Evolutionary conservation across 208 protist genomes (phyloP), one percentile per base, ranked within the genome.

Genomic region (Leishmania tarentolae): DNA sequence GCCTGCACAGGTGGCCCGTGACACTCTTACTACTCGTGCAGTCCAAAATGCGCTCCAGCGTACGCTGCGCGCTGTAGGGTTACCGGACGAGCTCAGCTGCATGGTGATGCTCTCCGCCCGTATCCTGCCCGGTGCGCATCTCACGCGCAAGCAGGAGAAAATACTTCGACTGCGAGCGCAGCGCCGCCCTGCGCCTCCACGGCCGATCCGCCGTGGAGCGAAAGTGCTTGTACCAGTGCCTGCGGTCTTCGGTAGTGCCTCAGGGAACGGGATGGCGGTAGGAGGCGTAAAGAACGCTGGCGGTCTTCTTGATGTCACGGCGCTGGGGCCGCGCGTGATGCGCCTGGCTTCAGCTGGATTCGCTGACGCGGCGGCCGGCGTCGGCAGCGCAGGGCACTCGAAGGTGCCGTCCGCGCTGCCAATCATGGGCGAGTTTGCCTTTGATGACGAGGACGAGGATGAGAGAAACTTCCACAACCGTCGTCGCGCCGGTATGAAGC

Each of bases 131-230:
- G 71, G 78, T 15, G 57, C 70, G 28, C 73, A 50, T 28, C 78
- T 76, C 7, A 77, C 74, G 1, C 79, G 79, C 73, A 85, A 85
- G 74, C 47, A 83, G 42, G 76, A 82, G 66, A 87, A 79, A 78
- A 73, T 76, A 73, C 84, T 94, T 73, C 73, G 90, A 2, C 83
- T 95, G 61, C 90, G 91, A 15, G 52, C 79, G 44, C 82, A 83
- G 40, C 88, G 82, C 46, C 86, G 83, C n/a, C 89, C 84, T 24
- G 79, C 75, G 8, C 84, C 91, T 11, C 84, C 92, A 24, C 89
- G 92, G 35, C 90, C 91, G 11, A 76, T 92, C 6, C 88, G 93
- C 21, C 84, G 91, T 24, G 93, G 93, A 3, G 91, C 91, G 15
- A 94, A 93, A 84, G 93, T 96, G 21, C 81, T 88, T 44, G 50